A percentile compares a stretch with the other conserved stretches of the same genome.
phyloP scores from a whole-genome alignment of 108 stramenopile species.

The Mediolabrus comicus region DNA sequence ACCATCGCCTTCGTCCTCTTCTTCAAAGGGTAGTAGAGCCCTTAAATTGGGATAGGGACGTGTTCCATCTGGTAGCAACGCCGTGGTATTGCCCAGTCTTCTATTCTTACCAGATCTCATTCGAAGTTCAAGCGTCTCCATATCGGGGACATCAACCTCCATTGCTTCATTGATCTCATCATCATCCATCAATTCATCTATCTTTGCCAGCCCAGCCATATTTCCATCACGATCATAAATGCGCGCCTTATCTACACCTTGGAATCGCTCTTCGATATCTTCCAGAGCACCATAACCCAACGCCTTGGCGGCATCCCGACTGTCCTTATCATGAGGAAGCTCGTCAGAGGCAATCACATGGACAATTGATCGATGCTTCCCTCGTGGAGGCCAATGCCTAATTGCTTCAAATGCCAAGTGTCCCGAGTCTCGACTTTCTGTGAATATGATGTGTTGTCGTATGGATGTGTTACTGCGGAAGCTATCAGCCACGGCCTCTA shows the following conservation, averaged over 20 bases:
- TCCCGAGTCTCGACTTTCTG: slow-evolving; percentile 50
- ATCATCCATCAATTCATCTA: slow-evolving; percentile 43
- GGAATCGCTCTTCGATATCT: slow-evolving; percentile 47
- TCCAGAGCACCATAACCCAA: slow-evolving; percentile 51
- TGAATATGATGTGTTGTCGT: slow-evolving; percentile 52
- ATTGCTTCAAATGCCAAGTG: slow-evolving; percentile 54
- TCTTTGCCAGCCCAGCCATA: slow-evolving; percentile 38
- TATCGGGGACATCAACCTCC: slow-evolving; percentile 38
- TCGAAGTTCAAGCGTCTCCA: slow-evolving; percentile 36
- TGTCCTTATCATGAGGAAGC: slow-evolving; percentile 2
- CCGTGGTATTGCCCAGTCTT: slow-evolving; percentile 7
- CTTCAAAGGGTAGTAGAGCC: slow-evolving; percentile 43
- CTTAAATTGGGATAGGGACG: slow-evolving; percentile 44
- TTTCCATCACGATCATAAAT: slow-evolving; percentile 55
- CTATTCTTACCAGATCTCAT: slow-evolving; percentile 20
- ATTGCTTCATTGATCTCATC: slow-evolving; percentile 39
- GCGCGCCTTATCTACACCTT: slow-evolving; percentile 38
- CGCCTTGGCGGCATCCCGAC: slow-evolving; percentile 21
- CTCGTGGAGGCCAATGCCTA: slow-evolving; percentile 58
- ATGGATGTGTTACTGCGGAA: slow-evolving; percentile 45
- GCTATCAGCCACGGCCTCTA: slow-evolving; percentile 52
- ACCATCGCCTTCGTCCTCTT: slow-evolving; percentile 50
- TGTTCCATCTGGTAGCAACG: slow-evolving; percentile 27
- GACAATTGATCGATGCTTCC: slow-evolving; percentile 41
- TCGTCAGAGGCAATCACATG: slow-evolving; percentile 53